Base-by-base conservation (phyloP, 805 yeast species). In the Cephaloascus albidus region DNA sequence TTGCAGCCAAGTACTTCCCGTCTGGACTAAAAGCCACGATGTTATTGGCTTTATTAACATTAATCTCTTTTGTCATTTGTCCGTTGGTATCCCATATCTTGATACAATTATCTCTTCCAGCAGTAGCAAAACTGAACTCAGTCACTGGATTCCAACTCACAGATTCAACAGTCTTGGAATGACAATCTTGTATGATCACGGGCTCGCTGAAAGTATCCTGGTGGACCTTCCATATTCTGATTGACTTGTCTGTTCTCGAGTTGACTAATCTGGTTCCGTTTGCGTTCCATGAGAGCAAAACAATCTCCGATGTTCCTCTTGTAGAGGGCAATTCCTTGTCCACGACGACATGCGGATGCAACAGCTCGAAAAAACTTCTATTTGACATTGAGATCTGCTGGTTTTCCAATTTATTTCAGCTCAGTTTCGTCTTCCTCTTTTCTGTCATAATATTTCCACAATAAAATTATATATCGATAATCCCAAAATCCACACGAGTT, bases 91-190 rank as follows among this genome's bases (percentile, higher is more conserved):
- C 70, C 80, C 81, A 72, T 20, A 73, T 43, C 45, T 70, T 69
- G 30, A 77, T 55, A 35, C 43, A 47, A 10, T 61, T 60, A 46
- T 74, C 82, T 20, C 62, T 47, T 4, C 76, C 76, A 28, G 71
- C 76, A 4, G 73, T 60, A 3, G 72, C 78, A 39, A 77, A 59
- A 10, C 60, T 47, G 33, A 60, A 60, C 20, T 74, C 73, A 20
- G 61, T 51, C 16, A 50, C 50, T 1, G 82, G 80, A 36, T 69
- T 59, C 80, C 80, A 77, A 2, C 66, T 47, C 6, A 77, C 42
- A 18, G 62, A 44, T 39, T 64, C 68, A 17, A 70, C 69, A 2
- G 63, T 47, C 36, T 54, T 54, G 3, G 45, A 42, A 44, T 74
- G 78, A 2, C 70, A 61, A 26, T 55, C 54, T 33, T 62, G 69